Percentiles rank a stretch among this genome's conserved stretches.
These are phyloP conservation scores for Barnettozyma vustinii DNA, from an alignment of 805 yeast genomes.

Conservation along the genomic window DNA sequence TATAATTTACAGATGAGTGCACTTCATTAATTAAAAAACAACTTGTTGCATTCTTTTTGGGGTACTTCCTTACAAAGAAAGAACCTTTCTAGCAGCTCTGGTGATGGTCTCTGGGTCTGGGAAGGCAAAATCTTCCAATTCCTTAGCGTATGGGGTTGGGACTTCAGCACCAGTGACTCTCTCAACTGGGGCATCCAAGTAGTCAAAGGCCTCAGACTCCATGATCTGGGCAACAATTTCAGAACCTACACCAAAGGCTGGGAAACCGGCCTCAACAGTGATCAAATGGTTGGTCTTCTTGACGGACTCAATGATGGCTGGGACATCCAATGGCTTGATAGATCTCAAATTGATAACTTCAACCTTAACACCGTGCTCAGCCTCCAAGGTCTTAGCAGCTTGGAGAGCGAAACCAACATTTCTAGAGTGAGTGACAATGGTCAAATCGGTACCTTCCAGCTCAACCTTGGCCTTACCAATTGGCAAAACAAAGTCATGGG, in stretches of 20 bases:
- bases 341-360: conserved; percentile 96
- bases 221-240: conserved; percentile 96
- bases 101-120: conserved; percentile 90
- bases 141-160: conserved; percentile 97
- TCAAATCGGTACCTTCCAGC: conserved; percentile 84
- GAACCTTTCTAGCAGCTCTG: conserved; percentile 78
- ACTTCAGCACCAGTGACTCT: conserved; percentile 99
- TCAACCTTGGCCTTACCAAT: conserved; percentile 95
- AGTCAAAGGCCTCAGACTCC: conserved; percentile 98
- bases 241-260: conserved; percentile 97
- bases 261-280: conserved; percentile 97
- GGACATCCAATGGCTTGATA: conserved; percentile 92
- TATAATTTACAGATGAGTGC: not conserved
- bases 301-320: conserved; percentile 77
- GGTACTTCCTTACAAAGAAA: conserved; percentile 46
- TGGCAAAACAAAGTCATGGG: conserved; percentile 87
- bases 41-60: not conserved
- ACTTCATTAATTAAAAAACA: conserved; percentile 1
- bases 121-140: conserved; percentile 97
- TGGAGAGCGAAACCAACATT: conserved; percentile 79
- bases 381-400: conserved; percentile 84
- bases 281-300: conserved; percentile 96
- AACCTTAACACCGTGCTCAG: conserved; percentile 80
- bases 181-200: conserved; percentile 96
- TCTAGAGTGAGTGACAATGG: conserved; percentile 89